Conservation (phyloP, 2,329 filamentous ascomycete species). For the Ceratocystis destructans region DNA sequence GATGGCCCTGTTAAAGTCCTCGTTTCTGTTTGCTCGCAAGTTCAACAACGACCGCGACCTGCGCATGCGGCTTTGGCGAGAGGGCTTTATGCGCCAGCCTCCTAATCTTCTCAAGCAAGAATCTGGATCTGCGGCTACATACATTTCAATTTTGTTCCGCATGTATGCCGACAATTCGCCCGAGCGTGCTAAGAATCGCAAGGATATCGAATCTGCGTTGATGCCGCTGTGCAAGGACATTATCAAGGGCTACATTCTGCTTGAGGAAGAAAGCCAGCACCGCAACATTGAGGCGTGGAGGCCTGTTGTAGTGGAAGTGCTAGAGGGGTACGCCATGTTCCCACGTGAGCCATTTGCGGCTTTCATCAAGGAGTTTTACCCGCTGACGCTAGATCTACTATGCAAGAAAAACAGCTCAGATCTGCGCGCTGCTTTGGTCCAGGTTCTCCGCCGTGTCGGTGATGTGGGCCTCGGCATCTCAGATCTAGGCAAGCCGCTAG, state of each 20-base stretch:
- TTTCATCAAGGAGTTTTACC: slow-evolving; percentile 74
- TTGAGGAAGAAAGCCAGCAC: slow-evolving; percentile 94
- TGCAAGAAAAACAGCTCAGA: slow-evolving; percentile 69
- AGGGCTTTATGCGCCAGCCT: slow-evolving; percentile 99
- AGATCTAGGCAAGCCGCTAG: slow-evolving; percentile 27
- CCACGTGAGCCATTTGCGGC: slow-evolving; percentile 64
- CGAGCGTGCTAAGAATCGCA: slow-evolving; percentile 64
- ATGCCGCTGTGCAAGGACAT: slow-evolving; percentile 95
- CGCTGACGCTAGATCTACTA: slow-evolving; percentile 68
- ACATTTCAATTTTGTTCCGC: slow-evolving; percentile 85
- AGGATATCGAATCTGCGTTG: slow-evolving; percentile 78
- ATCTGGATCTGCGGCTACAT: slow-evolving; percentile 80
- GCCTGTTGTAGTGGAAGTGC: slow-evolving; percentile 88
- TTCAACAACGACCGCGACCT: slow-evolving; percentile 98
- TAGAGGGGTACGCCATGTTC: slow-evolving; percentile 84
- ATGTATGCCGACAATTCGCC: slow-evolving; percentile 90
- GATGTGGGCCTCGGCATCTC: slow-evolving; percentile 54
- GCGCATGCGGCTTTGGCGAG: slow-evolving; percentile 83
- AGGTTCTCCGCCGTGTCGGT: slow-evolving; percentile 66
- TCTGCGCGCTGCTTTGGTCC: slow-evolving; percentile 62
- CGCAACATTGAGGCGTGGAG: slow-evolving; percentile 95
- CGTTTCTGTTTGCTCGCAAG: slow-evolving; percentile 87
- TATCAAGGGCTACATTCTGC: slow-evolving; percentile 64
- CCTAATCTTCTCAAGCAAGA: slow-evolving; percentile 97
- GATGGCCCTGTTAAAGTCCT: slow-evolving; percentile 90